Percentiles rank a stretch among this genome's conserved stretches.
phyloP scores from a whole-genome alignment of 306 rosid genomes.

The Coriaria nepalensis region DNA sequence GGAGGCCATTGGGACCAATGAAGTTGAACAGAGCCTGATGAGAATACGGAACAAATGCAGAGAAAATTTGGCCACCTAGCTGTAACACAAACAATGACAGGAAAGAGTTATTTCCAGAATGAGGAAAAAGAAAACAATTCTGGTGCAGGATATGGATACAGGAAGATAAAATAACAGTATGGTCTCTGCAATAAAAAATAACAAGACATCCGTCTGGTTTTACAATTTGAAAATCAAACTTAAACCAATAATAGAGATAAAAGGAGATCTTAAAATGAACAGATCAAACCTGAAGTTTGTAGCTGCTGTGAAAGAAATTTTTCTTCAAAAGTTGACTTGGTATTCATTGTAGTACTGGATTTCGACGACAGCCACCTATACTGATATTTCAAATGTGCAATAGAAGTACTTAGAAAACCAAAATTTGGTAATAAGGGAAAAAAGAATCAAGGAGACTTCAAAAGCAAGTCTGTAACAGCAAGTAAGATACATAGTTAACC shows the following conservation, averaged over 20 bases:
- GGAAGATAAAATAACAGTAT: no score
- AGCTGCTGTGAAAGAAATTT: conserved; percentile 92
- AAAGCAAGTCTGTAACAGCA: no score
- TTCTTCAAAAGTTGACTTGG: conserved; percentile 77
- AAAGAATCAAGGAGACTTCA: conserved; percentile 5
- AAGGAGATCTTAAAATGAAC: conserved; percentile 7
- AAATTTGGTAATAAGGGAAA: conserved; percentile 10
- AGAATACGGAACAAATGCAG: conserved; percentile 88
- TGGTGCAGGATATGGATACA: no score
- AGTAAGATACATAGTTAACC: no score
- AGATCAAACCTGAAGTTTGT: conserved; percentile 72
- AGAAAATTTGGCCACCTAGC: conserved; percentile 98
- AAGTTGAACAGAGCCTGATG: conserved; percentile 96
- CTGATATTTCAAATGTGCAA: conserved; percentile 40
- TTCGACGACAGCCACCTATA: conserved; percentile 98
- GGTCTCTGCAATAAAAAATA: no score
- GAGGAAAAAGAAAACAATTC: no score
- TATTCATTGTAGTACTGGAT: conserved; percentile 41
- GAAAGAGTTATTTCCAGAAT: conserved; percentile 20
- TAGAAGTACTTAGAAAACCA: conserved; percentile 12
- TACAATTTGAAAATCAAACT: neutral
- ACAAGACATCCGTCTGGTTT: no score
- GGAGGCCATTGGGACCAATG: conserved; percentile 98
- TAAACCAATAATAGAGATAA: conserved; percentile 1
- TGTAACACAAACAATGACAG: conserved; percentile 31